A percentile compares a stretch with the other conserved stretches of the same genome.
Conservation (phyloP, 208 protist genomes). For the Wallacemonas collosoma region DNA sequence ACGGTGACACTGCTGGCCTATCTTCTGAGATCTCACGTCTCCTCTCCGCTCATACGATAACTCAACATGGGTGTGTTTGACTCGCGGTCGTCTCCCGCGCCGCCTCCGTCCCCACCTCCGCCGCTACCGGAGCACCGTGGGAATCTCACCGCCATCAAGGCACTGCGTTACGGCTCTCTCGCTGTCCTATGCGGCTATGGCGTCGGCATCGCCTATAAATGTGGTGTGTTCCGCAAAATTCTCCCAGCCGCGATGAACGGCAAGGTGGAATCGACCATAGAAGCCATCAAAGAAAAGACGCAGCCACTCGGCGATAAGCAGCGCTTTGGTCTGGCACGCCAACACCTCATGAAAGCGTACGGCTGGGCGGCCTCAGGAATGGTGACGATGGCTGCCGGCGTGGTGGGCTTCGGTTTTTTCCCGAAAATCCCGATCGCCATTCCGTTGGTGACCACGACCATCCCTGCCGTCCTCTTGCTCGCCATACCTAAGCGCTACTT, state of each 20-base stretch:
- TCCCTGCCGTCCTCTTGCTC: slow-evolving; percentile 49
- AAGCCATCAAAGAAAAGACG: slow-evolving; percentile 57
- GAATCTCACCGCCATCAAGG: slow-evolving; percentile 11
- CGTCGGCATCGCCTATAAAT: slow-evolving; percentile 55
- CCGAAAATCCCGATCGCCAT: slow-evolving; percentile 62
- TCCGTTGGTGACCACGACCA: slow-evolving; percentile 43
- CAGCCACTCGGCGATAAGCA: slow-evolving; percentile 54
- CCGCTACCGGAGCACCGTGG: background rate
- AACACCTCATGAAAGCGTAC: slow-evolving; percentile 65
- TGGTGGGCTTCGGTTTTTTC: slow-evolving; percentile 40
- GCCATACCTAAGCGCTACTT: slow-evolving; percentile 46
- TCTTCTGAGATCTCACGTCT: no score
- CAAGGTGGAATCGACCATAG: slow-evolving; percentile 45
- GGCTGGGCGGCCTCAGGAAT: slow-evolving; percentile 50
- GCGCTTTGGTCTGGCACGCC: slow-evolving; percentile 44
- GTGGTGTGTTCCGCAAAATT: slow-evolving; percentile 43
- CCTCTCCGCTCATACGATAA: no score
- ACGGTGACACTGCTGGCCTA: no score
- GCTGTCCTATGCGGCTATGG: slow-evolving; percentile 62
- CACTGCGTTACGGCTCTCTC: slow-evolving; percentile 49
- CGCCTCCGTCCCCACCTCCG: background rate
- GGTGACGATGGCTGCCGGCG: slow-evolving; percentile 41
- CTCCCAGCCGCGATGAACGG: slow-evolving; percentile 30
- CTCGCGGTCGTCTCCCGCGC: background rate
- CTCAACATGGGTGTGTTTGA: no score